Evolutionary conservation across 106 monocot genomes (phyloP).

Genomic region (Dendrobium nobile): DNA sequence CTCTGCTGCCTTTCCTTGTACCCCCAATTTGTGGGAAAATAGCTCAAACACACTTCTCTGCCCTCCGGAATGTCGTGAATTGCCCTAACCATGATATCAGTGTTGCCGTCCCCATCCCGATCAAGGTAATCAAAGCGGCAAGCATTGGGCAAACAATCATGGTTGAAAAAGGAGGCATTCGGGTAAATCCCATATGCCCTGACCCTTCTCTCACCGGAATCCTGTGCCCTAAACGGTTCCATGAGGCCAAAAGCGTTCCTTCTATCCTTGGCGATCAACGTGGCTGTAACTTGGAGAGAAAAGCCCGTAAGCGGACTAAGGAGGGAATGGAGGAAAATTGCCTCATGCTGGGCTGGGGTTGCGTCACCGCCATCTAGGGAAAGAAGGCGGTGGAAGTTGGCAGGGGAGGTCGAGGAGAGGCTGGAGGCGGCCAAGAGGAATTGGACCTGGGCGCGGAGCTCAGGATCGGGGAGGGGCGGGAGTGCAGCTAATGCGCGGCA

Average conservation of each 20-base stretch:
- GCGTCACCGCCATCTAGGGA: constrained; percentile 38
- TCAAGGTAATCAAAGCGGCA: constrained; percentile 86
- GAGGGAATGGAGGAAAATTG: constrained; percentile 26
- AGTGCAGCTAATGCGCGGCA: constrained; percentile 17
- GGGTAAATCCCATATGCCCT: constrained; percentile 78
- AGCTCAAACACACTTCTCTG: constrained; percentile 84
- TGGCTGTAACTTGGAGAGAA: constrained; percentile 42
- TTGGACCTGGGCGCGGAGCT: not conserved
- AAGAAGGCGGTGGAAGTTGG: constrained; percentile 37
- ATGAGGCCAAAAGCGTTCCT: constrained; percentile 74
- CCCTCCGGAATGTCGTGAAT: constrained; percentile 70
- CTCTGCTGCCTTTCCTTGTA: constrained; percentile 67
- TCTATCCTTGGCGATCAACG: constrained; percentile 57
- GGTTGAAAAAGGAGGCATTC: constrained; percentile 66
- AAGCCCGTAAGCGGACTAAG: constrained; percentile 23
- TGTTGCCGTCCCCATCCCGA: constrained; percentile 17
- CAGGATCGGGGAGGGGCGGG: constrained; percentile 9
- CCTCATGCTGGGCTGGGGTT: not conserved
- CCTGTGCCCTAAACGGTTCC: constrained; percentile 29
- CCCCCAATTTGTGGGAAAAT: constrained; percentile 77
- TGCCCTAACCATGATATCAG: constrained; percentile 56
- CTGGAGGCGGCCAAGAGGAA: constrained; percentile 58
- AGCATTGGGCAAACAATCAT: constrained; percentile 90
- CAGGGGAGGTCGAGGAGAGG: constrained; percentile 29
- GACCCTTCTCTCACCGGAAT: constrained; percentile 22